Conservation (phyloP, 345 rosid genomes). For the Turritis glabra region DNA sequence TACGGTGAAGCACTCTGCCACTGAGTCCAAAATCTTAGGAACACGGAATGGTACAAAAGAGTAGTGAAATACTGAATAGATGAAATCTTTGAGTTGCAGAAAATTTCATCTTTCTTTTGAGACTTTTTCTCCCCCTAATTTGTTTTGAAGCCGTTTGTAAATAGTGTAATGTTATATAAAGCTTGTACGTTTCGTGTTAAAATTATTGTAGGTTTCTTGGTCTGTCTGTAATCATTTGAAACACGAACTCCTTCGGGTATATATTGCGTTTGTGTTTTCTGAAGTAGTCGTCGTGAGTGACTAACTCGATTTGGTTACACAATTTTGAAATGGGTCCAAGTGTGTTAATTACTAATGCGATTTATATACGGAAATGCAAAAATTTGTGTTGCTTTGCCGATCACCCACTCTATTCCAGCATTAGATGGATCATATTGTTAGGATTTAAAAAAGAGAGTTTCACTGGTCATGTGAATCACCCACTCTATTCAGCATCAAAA, state of each 20-base stretch:
- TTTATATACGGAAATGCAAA: background rate
- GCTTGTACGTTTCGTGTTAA: slow-evolving; percentile 8
- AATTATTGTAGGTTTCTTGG: background rate
- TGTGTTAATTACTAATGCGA: background rate
- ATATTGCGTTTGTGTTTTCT: background rate
- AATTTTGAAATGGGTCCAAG: background rate
- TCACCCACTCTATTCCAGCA: no score
- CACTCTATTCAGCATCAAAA: background rate
- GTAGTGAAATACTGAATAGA: slow-evolving; percentile 23
- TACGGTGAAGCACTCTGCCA: slow-evolving; percentile 73
- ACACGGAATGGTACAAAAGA: slow-evolving; percentile 25
- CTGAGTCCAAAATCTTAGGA: slow-evolving; percentile 37
- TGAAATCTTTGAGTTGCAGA: background rate
- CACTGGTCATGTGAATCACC: background rate
- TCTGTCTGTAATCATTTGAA: background rate
- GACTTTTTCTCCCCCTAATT: background rate
- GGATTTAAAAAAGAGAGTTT: background rate
- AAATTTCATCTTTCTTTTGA: background rate
- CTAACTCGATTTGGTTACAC: background rate
- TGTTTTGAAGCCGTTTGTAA: slow-evolving; percentile 11
- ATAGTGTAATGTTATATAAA: slow-evolving; percentile 16
- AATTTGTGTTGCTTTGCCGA: background rate
- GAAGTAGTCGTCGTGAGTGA: background rate
- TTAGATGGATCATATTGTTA: background rate
- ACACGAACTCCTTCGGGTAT: background rate